phyloP scores from a whole-genome alignment of 805 yeast species.

The Blastobotrys attinorum region DNA sequence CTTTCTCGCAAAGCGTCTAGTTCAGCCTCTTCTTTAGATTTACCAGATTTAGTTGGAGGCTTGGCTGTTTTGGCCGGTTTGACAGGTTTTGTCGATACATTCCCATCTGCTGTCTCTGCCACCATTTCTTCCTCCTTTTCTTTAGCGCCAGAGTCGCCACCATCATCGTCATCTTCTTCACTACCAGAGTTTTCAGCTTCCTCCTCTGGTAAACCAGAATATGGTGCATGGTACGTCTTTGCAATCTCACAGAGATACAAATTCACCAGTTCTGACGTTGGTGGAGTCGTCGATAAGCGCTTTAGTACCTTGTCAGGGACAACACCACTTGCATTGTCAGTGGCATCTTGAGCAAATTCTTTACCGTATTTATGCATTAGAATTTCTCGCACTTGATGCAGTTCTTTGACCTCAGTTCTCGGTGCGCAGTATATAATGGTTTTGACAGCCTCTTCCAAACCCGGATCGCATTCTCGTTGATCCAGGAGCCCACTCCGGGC shows the following conservation, averaged over 20 bases:
- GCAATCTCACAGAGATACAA: conserved; percentile 76
- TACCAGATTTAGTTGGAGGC: conserved; percentile 21
- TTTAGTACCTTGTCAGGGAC: conserved; percentile 64
- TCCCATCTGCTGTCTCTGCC: no score
- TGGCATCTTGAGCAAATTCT: conserved; percentile 52
- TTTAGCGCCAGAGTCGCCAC: no score
- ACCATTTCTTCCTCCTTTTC: conserved; percentile 13
- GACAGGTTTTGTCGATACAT: conserved; percentile 18
- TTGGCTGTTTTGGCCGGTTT: conserved; percentile 26
- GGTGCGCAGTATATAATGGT: conserved; percentile 63
- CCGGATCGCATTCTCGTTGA: conserved; percentile 40
- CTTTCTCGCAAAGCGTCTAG: conserved; percentile 61
- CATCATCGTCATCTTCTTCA: conserved; percentile 28
- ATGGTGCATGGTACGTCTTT: conserved; percentile 66
- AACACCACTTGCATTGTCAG: conserved; percentile 41
- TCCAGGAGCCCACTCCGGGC: conserved; percentile 64
- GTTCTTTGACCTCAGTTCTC: conserved; percentile 69
- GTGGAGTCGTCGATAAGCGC: conserved; percentile 61
- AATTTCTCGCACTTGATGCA: conserved; percentile 52
- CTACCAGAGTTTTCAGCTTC: conserved; percentile 23
- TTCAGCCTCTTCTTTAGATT: conserved; percentile 31
- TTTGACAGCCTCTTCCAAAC: conserved; percentile 68
- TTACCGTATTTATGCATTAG: conserved; percentile 56
- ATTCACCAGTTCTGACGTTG: conserved; percentile 53
- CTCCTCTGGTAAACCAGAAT: conserved; percentile 41